Base-by-base conservation (phyloP, 148 eudicot genomes). In the Rhododendron griersonianum region DNA sequence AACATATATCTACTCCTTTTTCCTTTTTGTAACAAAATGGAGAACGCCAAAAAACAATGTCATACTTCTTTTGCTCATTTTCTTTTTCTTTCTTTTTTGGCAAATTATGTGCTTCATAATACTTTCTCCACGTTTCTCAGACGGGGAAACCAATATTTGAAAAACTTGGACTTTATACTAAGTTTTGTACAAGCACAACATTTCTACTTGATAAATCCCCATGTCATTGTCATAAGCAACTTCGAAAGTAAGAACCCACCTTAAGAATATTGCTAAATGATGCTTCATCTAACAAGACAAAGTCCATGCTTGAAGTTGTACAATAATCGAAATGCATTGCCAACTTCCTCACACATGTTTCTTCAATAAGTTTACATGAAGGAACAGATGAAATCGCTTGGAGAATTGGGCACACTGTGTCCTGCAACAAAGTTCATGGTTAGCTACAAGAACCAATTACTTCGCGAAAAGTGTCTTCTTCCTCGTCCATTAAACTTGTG, bases 241-340 rank as follows among this genome's bases (percentile, higher is more conserved):
- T 57, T 75, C 11, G 57, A 84, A 85, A 89, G 47, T 35, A 87
- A 91, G 69, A 90, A 90, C 94, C 92, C 93, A 96, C 99, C 99
- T 96, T 95, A 82, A 96, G 97, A 91, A 96, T 93, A 89, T 87
- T 88, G 85, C 92, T 84, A 89, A 96, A 92, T 83, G 94, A 93
- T 87, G 92, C 90, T 87, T 96, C 95, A 90, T 96, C 98, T 91
- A 96, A 89, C 88, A 86, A 82, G 91, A 93, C 87, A 86, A 95
- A 96, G 81, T 96, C 98, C 85, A 88, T 84, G 92, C 93, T 95
- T 78, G 98, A 93, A 44, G 96, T 93, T 83, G 98, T 94, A 89
- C 94, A 96, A 87, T 95, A 96, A 91, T 96, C 99, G 86, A 93
- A 94, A 86, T 95, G 93, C 94, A 92, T 94, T 48, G 98, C 87